phyloP scores from a whole-genome alignment of 1,284 basidiomycete genomes.

The Lignosus rhinocerotis region DNA sequence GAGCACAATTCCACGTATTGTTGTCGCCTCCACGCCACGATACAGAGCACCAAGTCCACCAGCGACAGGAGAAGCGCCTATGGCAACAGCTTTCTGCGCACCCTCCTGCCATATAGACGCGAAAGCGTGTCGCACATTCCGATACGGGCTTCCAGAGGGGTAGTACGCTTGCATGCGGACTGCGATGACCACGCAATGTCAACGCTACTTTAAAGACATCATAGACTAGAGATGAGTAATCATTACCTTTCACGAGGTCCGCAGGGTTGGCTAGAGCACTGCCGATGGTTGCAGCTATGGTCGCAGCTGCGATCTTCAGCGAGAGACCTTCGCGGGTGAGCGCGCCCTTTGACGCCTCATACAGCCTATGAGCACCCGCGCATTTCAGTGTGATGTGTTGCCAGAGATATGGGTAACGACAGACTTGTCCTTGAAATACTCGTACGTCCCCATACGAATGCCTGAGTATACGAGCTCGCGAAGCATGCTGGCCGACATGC shows the following conservation, averaged over 20 bases:
- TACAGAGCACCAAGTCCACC: conserved; percentile 37
- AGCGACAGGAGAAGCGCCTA: conserved; percentile 12
- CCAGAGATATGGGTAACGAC: conserved; percentile 8
- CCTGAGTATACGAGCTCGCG: conserved; percentile 41
- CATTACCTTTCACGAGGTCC: conserved; percentile 39
- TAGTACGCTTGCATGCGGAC: conserved; percentile 43
- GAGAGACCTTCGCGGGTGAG: conserved; percentile 35
- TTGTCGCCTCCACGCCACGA: conserved; percentile 40
- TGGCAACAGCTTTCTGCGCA: conserved; percentile 15
- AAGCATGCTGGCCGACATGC: conserved; percentile 39
- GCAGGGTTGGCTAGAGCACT: conserved; percentile 42
- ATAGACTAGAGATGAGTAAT: not conserved
- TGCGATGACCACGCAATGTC: conserved; percentile 10
- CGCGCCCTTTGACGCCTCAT: conserved; percentile 28
- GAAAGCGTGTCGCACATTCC: conserved; percentile 36
- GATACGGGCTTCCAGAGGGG: conserved; percentile 37
- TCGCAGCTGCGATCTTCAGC: conserved; percentile 38
- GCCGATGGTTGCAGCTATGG: conserved; percentile 38
- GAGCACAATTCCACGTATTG: conserved; percentile 38
- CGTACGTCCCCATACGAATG: conserved; percentile 40
- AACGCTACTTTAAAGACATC: not conserved
- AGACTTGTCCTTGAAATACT: conserved; percentile 41
- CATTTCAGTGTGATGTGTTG: not conserved
- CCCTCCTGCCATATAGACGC: conserved; percentile 37
- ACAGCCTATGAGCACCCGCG: conserved; percentile 21